A percentile compares a stretch with the other conserved stretches of the same genome.
phyloP scores from a whole-genome alignment of 2,329 filamentous ascomycete genomes.

The Cytospora piceae region DNA sequence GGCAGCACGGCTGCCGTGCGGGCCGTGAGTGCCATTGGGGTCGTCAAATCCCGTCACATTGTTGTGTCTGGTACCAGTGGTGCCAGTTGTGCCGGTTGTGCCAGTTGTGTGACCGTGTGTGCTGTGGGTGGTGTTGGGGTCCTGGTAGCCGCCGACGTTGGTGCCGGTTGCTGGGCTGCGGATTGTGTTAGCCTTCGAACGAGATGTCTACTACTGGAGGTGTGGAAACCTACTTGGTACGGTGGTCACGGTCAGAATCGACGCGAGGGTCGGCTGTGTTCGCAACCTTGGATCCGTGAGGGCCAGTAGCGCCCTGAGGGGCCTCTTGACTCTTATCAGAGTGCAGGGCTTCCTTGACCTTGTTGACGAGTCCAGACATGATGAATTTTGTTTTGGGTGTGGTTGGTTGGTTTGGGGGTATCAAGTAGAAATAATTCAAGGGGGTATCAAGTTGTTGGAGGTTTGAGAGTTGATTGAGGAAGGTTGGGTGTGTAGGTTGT shows the following conservation, averaged over 20 bases:
- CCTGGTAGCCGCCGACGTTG: conserved; percentile 30
- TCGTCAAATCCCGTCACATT: conserved; percentile 36
- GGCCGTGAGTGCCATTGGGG: conserved; percentile 43
- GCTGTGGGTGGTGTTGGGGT: conserved; percentile 33
- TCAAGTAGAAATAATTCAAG: conserved; percentile 7
- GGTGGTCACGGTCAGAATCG: conserved; percentile 46
- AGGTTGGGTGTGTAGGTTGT: conserved; percentile 9
- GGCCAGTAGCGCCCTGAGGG: conserved; percentile 40
- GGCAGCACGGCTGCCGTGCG: conserved; percentile 47
- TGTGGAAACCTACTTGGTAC: conserved; percentile 24
- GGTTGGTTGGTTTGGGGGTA: conserved; percentile 29
- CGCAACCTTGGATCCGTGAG: conserved; percentile 43
- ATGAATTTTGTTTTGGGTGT: conserved; percentile 37
- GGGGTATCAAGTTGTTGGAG: conserved; percentile 8
- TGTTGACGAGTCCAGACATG: conserved; percentile 63
- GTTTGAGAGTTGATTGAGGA: not conserved
- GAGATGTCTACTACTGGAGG: conserved; percentile 37
- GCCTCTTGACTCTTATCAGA: conserved; percentile 45
- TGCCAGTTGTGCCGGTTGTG: not conserved
- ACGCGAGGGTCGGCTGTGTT: conserved; percentile 55
- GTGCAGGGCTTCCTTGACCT: conserved; percentile 60
- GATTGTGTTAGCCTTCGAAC: conserved; percentile 32
- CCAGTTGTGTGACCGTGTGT: conserved; percentile 9
- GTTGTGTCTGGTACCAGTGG: not conserved
- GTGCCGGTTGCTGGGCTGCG: conserved; percentile 42